These are phyloP conservation scores for Xylaria polymorpha DNA, from an alignment of 2,329 filamentous ascomycete genomes.

Conservation along the genomic window DNA sequence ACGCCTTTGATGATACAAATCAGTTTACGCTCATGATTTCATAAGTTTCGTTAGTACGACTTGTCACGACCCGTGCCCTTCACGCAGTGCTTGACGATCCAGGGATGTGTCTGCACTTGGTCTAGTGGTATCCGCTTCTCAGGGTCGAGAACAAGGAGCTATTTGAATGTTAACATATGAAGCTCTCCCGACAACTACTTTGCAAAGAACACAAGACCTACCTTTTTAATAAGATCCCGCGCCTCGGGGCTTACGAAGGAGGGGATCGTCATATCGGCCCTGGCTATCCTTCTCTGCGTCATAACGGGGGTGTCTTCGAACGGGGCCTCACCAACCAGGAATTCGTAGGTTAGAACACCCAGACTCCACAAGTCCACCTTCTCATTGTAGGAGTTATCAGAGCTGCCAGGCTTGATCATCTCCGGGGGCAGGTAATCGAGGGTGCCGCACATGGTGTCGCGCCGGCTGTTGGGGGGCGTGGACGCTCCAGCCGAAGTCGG, in stretches of 20 bases:
- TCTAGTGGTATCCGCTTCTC: conserved; percentile 93
- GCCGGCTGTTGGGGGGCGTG: conserved; percentile 95
- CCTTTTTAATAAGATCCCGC: conserved; percentile 90
- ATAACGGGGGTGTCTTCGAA: conserved; percentile 96
- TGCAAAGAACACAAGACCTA: conserved; percentile 56
- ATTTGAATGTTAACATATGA: conserved; percentile 35
- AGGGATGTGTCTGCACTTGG: conserved; percentile 88
- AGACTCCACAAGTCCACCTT: conserved; percentile 98
- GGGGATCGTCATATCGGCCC: conserved; percentile 92
- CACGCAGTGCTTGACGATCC: conserved; percentile 95
- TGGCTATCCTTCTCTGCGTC: conserved; percentile 89
- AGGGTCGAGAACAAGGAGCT: conserved; percentile 91
- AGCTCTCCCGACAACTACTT: not conserved
- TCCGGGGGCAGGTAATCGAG: conserved; percentile 97
- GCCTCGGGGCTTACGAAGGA: conserved; percentile 91
- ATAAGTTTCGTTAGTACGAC: conserved; percentile 45
- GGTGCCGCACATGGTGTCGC: conserved; percentile 96
- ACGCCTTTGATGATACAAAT: conserved; percentile 40
- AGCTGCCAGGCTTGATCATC: conserved; percentile 87
- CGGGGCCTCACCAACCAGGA: conserved; percentile 92
- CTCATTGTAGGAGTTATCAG: conserved; percentile 90
- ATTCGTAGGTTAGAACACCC: conserved; percentile 95
- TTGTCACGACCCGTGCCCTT: conserved; percentile 69
- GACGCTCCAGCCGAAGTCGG: conserved; percentile 98
- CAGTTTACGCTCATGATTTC: conserved; percentile 39